Percentiles rank a stretch among this genome's conserved stretches.
Evolutionary conservation across 2,329 filamentous ascomycete genomes (phyloP).

Genomic region (Aquanectria penicillioides): DNA sequence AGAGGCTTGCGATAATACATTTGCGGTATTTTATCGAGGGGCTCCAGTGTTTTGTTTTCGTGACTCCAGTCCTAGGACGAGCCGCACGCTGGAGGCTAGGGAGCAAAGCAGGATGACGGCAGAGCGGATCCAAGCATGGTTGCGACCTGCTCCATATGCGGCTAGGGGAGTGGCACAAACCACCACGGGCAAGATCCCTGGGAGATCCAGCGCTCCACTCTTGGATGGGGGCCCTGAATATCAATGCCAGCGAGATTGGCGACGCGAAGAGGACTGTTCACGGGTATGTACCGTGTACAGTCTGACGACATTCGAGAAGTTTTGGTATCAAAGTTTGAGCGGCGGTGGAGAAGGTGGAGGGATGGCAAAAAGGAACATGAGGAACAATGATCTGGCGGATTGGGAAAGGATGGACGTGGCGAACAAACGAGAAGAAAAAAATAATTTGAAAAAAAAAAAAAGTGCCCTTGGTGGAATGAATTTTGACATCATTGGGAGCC

Average conservation of each 20-base stretch:
- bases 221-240: conserved; percentile 28
- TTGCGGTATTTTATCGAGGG: conserved; percentile 44
- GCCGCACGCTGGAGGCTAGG: conserved; percentile 10
- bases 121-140: conserved; percentile 27
- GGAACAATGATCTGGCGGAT: not conserved
- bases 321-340: conserved; percentile 21
- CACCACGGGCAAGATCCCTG: conserved; percentile 17
- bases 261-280: conserved; percentile 10
- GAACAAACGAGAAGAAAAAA: too few species aligned
- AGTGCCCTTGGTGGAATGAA: too few species aligned
- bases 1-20: conserved; percentile 39
- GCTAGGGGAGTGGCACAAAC: conserved; percentile 23
- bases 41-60: conserved; percentile 42
- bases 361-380: not conserved
- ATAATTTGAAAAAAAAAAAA: too few species aligned
- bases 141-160: conserved; percentile 8
- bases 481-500: not conserved
- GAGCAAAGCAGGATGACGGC: conserved; percentile 24
- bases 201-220: conserved; percentile 16
- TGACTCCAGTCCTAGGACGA: conserved; percentile 34
- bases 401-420: not conserved
- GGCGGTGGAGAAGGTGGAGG: conserved; percentile 12
- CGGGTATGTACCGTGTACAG: not conserved
- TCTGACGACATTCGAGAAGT: conserved; percentile 21
- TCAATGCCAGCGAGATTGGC: conserved; percentile 30